Percentiles rank a stretch among this genome's conserved stretches.
Conservation (phyloP, 1,284 basidiomycete genomes). For the Sporisorium graminicola region DNA sequence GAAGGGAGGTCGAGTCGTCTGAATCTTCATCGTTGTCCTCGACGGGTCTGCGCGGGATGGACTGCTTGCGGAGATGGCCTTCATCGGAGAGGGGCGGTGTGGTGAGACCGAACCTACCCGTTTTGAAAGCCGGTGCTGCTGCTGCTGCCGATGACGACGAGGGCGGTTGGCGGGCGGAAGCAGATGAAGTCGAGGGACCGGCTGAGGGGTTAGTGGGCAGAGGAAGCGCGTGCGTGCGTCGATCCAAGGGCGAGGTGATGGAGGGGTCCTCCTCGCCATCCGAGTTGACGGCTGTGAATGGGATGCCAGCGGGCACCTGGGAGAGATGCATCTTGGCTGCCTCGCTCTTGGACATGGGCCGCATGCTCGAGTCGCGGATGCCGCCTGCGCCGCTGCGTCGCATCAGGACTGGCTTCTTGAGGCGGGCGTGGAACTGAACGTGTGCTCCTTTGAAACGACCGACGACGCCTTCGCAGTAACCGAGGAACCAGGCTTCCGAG, state of each 20-base stretch:
- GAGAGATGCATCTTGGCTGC: slow-evolving; percentile 55
- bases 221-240: slow-evolving; percentile 15
- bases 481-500: slow-evolving; percentile 67
- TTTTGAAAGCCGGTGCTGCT: slow-evolving; percentile 18
- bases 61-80: slow-evolving; percentile 51
- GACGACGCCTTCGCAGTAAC: slow-evolving; percentile 90
- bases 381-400: slow-evolving; percentile 59
- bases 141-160: slow-evolving; percentile 1
- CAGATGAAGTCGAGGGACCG: slow-evolving; percentile 19
- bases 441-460: slow-evolving; percentile 80
- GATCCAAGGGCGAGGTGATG: slow-evolving; percentile 19
- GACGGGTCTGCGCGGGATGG: slow-evolving; percentile 11
- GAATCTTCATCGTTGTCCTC: slow-evolving; percentile 52
- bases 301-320: slow-evolving; percentile 58
- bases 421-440: slow-evolving; percentile 80
- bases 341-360: slow-evolving; percentile 61
- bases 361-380: slow-evolving; percentile 57
- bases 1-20: slow-evolving; percentile 60
- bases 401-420: slow-evolving; percentile 79
- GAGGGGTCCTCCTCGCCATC: slow-evolving; percentile 55
- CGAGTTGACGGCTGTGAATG: slow-evolving; percentile 60
- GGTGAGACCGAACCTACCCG: slow-evolving; percentile 48
- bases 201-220: slow-evolving; percentile 13
- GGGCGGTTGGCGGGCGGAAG: not conserved
- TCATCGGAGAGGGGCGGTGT: slow-evolving; percentile 65